A percentile compares a stretch with the other conserved stretches of the same genome.
Evolutionary conservation across 2,329 filamentous ascomycete genomes (phyloP).

Genomic region (Escovopsis sp.): DNA sequence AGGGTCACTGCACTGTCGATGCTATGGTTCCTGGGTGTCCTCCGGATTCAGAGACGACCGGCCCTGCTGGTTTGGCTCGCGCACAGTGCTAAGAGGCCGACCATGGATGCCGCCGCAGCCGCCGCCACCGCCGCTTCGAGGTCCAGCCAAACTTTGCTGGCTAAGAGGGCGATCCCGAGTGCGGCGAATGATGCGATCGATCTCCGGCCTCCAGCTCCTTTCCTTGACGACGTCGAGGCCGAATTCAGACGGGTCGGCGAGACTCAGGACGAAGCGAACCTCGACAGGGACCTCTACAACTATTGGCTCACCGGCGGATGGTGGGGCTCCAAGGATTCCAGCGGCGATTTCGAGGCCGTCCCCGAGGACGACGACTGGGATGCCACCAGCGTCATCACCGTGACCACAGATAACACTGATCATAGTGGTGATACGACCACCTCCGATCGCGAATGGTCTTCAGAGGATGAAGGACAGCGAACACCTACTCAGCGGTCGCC

Average conservation of each 20-base stretch:
- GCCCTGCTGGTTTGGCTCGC: constrained; percentile 44
- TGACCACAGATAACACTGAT: constrained; percentile 22
- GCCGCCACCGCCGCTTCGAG: neutral
- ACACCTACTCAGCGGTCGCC: constrained; percentile 61
- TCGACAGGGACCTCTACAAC: constrained; percentile 62
- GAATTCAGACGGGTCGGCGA: constrained; percentile 50
- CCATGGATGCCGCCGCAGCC: neutral
- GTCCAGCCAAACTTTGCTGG: too few relatives aligned
- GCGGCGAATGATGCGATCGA: neutral
- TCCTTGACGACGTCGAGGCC: constrained; percentile 61
- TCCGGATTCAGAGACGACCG: constrained; percentile 23
- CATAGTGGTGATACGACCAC: constrained; percentile 23
- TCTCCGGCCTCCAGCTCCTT: neutral
- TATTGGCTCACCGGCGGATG: constrained; percentile 77
- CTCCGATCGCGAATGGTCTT: constrained; percentile 24
- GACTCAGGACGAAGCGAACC: constrained; percentile 41
- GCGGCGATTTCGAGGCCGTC: constrained; percentile 57
- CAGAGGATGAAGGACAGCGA: constrained; percentile 37
- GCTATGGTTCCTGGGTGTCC: constrained; percentile 42
- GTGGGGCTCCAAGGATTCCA: constrained; percentile 71
- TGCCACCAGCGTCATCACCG: constrained; percentile 65
- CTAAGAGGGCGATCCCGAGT: neutral
- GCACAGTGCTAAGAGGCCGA: constrained; percentile 21
- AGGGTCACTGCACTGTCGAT: constrained; percentile 17
- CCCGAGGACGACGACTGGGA: constrained; percentile 48